A percentile compares a stretch with the other conserved stretches of the same genome.
Conservation (phyloP, 1,284 basidiomycete genomes). For the Pholiota adiposa region DNA sequence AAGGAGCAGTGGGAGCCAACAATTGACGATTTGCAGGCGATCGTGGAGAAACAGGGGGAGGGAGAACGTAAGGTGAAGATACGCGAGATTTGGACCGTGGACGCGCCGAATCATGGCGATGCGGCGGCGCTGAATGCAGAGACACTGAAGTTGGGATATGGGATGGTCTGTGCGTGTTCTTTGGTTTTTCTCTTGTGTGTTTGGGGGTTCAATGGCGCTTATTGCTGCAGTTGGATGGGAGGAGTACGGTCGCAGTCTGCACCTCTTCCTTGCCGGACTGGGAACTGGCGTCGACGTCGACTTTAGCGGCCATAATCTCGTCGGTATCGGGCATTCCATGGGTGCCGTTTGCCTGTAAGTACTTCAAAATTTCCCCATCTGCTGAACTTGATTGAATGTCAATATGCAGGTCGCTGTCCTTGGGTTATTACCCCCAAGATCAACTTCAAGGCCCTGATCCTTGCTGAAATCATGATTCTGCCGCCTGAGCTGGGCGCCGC, state of each 20-base stretch:
- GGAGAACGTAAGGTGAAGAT: slow-evolving; percentile 33
- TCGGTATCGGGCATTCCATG: slow-evolving; percentile 42
- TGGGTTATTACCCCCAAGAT: slow-evolving; percentile 43
- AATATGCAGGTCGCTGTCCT: slow-evolving; percentile 38
- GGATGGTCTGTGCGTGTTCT: slow-evolving; percentile 42
- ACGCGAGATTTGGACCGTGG: slow-evolving; percentile 56
- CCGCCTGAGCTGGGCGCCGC: slow-evolving; percentile 18
- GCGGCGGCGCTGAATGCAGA: slow-evolving; percentile 53
- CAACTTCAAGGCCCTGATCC: slow-evolving; percentile 41
- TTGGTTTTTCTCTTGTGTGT: background rate
- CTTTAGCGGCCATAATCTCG: slow-evolving; percentile 37
- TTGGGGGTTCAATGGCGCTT: background rate
- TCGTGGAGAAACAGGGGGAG: slow-evolving; percentile 25
- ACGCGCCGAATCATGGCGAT: slow-evolving; percentile 60
- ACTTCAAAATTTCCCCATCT: background rate
- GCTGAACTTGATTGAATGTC: background rate
- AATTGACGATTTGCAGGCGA: slow-evolving; percentile 47
- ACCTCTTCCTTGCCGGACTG: slow-evolving; percentile 38
- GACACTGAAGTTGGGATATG: slow-evolving; percentile 43
- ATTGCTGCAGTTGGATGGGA: slow-evolving; percentile 38
- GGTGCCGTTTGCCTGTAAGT: slow-evolving; percentile 38
- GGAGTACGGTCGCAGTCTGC: slow-evolving; percentile 38
- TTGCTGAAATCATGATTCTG: slow-evolving; percentile 51
- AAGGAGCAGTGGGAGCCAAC: slow-evolving; percentile 63
- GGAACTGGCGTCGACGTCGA: slow-evolving; percentile 41